phyloP scores from a whole-genome alignment of 441 rosid species.

The Lepidium campestre region DNA sequence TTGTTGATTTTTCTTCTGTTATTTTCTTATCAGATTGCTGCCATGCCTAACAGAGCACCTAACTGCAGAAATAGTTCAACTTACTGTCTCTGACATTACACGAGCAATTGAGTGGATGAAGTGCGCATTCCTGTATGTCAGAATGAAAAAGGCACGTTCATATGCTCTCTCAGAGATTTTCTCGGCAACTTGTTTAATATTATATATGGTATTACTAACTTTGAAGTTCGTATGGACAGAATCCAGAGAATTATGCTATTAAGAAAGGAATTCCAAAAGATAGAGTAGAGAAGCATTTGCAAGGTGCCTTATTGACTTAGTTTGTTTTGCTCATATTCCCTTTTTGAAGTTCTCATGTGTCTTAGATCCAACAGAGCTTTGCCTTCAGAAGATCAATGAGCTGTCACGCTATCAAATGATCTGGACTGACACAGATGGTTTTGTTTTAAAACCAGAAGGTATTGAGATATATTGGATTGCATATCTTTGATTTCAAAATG shows the following conservation, averaged over 20 bases:
- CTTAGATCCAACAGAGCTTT: constrained; percentile 48
- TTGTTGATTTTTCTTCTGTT: constrained; percentile 3
- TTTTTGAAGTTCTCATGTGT: constrained; percentile 25
- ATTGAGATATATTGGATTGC: constrained; percentile 22
- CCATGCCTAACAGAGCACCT: constrained; percentile 88
- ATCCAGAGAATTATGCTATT: constrained; percentile 83
- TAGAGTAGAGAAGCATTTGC: constrained; percentile 76
- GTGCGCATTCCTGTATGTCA: constrained; percentile 83
- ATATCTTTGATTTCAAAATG: constrained; percentile 8
- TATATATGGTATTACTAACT: constrained; percentile 17
- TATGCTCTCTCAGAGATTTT: not conserved
- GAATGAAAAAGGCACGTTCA: constrained; percentile 81
- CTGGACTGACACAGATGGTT: constrained; percentile 85
- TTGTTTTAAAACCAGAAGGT: constrained; percentile 91
- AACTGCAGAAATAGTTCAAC: constrained; percentile 95
- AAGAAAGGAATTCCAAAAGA: constrained; percentile 72
- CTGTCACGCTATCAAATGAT: constrained; percentile 81
- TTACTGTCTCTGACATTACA: constrained; percentile 74
- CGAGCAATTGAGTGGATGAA: constrained; percentile 97
- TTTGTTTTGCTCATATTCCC: constrained; percentile 3
- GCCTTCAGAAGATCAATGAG: constrained; percentile 77
- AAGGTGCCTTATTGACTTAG: constrained; percentile 45
- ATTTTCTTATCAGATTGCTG: constrained; percentile 59
- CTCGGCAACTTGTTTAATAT: not conserved
- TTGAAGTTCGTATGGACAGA: constrained; percentile 38